Evolutionary conservation across 345 rosid genomes (phyloP).

Genomic region (Dipteronia dyeriana): DNA sequence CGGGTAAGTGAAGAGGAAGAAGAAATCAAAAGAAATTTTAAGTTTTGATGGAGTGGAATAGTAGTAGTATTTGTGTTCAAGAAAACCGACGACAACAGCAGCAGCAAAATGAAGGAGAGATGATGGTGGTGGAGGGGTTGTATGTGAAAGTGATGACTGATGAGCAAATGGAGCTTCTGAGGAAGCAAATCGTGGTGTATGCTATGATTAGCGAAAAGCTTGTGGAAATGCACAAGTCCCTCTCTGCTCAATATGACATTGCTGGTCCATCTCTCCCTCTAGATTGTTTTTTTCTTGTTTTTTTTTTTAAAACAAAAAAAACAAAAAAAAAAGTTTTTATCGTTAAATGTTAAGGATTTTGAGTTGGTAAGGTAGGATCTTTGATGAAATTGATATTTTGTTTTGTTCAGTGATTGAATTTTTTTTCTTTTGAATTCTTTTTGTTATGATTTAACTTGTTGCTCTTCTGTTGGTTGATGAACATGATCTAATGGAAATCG

Average conservation of each 20-base stretch:
- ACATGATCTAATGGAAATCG: neutral
- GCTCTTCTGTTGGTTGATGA: neutral
- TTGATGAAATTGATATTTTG: neutral
- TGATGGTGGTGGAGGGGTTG: constrained; percentile 29
- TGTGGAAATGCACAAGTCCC: constrained; percentile 50
- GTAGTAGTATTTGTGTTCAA: neutral
- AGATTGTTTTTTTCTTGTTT: neutral
- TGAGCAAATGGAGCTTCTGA: constrained; percentile 69
- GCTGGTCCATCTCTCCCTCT: constrained; percentile 34
- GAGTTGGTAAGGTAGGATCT: neutral
- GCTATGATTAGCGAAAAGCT: constrained; percentile 58
- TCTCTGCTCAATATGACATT: constrained; percentile 41
- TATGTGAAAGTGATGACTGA: constrained; percentile 66
- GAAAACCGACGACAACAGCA: neutral
- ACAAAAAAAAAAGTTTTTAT: too few species aligned
- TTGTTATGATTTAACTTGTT: neutral
- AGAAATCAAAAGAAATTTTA: neutral
- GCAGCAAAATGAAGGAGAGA: constrained; percentile 15
- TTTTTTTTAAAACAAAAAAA: too few species aligned
- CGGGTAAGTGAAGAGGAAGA: neutral
- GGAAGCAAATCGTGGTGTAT: constrained; percentile 70
- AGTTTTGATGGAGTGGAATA: neutral
- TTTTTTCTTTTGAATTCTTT: neutral
- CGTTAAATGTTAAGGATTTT: neutral
- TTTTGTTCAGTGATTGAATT: neutral